Evolutionary conservation across 257 asterid genomes (phyloP).

Genomic region (Knoxia roxburghii): DNA sequence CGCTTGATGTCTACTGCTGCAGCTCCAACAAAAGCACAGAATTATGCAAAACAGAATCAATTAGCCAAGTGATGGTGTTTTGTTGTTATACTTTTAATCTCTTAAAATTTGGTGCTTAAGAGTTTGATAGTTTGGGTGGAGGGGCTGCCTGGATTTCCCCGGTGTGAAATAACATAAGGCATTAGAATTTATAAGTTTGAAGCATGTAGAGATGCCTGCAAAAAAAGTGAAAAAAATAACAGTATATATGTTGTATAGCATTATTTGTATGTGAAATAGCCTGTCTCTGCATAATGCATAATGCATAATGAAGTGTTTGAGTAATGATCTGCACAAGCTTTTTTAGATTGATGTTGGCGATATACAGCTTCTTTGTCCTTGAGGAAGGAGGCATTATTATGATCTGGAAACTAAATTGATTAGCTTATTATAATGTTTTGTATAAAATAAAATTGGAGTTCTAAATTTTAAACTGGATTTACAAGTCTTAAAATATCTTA

Average conservation of each 20-base stretch:
- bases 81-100: slow-evolving; percentile 2
- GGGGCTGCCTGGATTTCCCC: slow-evolving; percentile 4
- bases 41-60: slow-evolving; percentile 33
- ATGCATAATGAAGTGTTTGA: too few species aligned
- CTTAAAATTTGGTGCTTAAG: background rate
- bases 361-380: too few species aligned
- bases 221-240: background rate
- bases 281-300: too few species aligned
- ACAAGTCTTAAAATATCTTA: too few species aligned
- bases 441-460: too few species aligned
- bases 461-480: too few species aligned
- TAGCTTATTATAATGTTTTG: too few species aligned
- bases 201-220: background rate
- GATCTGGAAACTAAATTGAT: too few species aligned
- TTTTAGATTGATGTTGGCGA: too few species aligned
- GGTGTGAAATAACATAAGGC: slow-evolving; percentile 16
- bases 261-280: slow-evolving; percentile 22
- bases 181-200: background rate
- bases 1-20: slow-evolving; percentile 64
- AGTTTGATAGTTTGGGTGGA: slow-evolving; percentile 4
- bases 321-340: too few species aligned
- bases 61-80: slow-evolving; percentile 32
- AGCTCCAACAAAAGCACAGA: slow-evolving; percentile 40
- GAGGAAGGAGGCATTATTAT: too few species aligned
- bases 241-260: slow-evolving; percentile 20